A percentile compares a stretch with the other conserved stretches of the same genome.
phyloP scores from a whole-genome alignment of 345 rosid species.

The Boechera retrofracta region DNA sequence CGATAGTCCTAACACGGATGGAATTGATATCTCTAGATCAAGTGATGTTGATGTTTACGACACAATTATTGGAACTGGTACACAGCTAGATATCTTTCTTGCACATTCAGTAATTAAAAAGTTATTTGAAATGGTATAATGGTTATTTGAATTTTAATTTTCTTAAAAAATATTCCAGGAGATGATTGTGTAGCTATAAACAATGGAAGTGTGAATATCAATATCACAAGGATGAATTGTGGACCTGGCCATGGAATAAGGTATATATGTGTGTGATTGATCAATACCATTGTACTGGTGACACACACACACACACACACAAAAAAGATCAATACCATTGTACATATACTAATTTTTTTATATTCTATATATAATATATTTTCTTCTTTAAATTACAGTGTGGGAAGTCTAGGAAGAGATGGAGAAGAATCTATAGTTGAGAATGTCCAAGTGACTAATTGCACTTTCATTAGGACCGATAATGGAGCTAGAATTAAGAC shows the following conservation, averaged over 20 bases:
- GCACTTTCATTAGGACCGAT: slow-evolving; percentile 46
- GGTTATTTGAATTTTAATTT: neutral
- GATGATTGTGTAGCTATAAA: slow-evolving; percentile 66
- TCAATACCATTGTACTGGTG: neutral
- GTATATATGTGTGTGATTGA: slow-evolving; percentile 26
- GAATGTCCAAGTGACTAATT: slow-evolving; percentile 46
- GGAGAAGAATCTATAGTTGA: slow-evolving; percentile 47
- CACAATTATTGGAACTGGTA: slow-evolving; percentile 55
- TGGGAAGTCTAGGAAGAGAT: slow-evolving; percentile 62
- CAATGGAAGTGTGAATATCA: slow-evolving; percentile 36
- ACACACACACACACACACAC: too few species aligned
- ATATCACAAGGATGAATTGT: slow-evolving; percentile 30
- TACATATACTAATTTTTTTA: too few species aligned
- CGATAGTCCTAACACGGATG: slow-evolving; percentile 67
- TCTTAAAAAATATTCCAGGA: slow-evolving; percentile 29
- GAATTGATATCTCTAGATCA: slow-evolving; percentile 51
- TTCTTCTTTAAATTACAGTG: slow-evolving; percentile 35
- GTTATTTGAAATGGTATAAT: neutral
- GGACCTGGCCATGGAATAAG: slow-evolving; percentile 56
- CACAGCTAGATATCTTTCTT: neutral
- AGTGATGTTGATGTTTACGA: slow-evolving; percentile 38
- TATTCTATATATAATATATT: neutral
- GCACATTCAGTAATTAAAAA: neutral
- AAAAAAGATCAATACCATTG: too few species aligned
- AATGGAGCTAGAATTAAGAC: slow-evolving; percentile 74